Evolutionary conservation across 495 filamentous ascomycete species (phyloP).

Genomic region (Podospora conica): DNA sequence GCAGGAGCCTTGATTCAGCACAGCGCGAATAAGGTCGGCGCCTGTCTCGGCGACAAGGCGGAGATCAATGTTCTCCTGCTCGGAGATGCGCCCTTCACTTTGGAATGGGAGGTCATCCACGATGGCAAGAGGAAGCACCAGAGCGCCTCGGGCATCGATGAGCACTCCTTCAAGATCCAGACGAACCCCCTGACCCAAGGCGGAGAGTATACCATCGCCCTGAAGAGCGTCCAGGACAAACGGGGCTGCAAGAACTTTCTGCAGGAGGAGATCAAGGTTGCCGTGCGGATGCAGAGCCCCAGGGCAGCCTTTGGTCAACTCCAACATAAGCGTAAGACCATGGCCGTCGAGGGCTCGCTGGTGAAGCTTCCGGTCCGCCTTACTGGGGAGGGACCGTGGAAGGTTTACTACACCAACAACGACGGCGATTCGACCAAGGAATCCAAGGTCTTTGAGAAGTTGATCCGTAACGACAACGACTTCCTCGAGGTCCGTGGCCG

Average conservation of each 20-base stretch:
- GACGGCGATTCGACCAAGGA: slow-evolving; percentile 34
- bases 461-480: slow-evolving; percentile 60
- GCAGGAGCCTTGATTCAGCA: slow-evolving; percentile 70
- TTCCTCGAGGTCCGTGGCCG: slow-evolving; percentile 55
- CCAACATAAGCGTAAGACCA: slow-evolving; percentile 65
- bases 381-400: slow-evolving; percentile 78
- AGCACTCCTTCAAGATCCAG: slow-evolving; percentile 56
- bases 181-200: slow-evolving; percentile 68
- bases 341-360: slow-evolving; percentile 65
- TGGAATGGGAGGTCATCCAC: slow-evolving; percentile 93
- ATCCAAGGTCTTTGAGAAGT: slow-evolving; percentile 20
- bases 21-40: slow-evolving; percentile 45
- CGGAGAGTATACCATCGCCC: slow-evolving; percentile 78
- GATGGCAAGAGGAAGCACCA: slow-evolving; percentile 72
- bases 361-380: slow-evolving; percentile 75
- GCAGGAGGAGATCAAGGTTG: slow-evolving; percentile 73
- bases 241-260: slow-evolving; percentile 77
- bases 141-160: slow-evolving; percentile 55
- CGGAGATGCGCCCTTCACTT: slow-evolving; percentile 77
- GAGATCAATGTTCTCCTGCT: slow-evolving; percentile 64
- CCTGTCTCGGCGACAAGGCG: slow-evolving; percentile 77
- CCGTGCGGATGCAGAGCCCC: slow-evolving; percentile 79
- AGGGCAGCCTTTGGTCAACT: slow-evolving; percentile 75
- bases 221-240: slow-evolving; percentile 80
- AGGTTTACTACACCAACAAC: slow-evolving; percentile 62